phyloP scores from a whole-genome alignment of 1,139 yeast genomes.

The Hemisphaericaspora xylofermentans region DNA sequence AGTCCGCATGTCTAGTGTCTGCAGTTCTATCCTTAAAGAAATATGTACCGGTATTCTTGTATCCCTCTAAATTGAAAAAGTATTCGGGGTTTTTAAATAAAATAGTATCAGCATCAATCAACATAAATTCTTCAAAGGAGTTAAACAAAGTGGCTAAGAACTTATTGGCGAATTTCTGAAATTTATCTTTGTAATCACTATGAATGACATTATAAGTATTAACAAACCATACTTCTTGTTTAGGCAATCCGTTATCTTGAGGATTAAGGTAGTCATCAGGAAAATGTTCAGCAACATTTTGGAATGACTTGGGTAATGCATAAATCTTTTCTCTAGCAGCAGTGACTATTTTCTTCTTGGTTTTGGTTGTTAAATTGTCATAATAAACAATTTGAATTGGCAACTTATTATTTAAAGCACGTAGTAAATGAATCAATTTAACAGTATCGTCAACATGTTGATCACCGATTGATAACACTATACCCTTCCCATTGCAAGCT shows the following conservation, averaged over 20 bases:
- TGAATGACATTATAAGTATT: conserved; percentile 37
- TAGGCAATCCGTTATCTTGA: conserved; percentile 29
- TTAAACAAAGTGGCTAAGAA: conserved; percentile 50
- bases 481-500: conserved; percentile 33
- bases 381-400: conserved; percentile 39
- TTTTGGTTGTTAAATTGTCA: conserved; percentile 21
- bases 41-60: conserved; percentile 38
- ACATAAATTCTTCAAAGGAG: conserved; percentile 48
- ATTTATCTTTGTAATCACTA: conserved; percentile 24
- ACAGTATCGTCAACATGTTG: conserved; percentile 27
- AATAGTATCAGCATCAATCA: conserved; percentile 54
- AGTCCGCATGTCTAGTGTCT: conserved; percentile 28
- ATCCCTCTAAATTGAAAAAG: conserved; percentile 38
- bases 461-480: conserved; percentile 37
- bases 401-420: conserved; percentile 30
- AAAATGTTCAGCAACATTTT: conserved; percentile 21
- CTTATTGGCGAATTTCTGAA: conserved; percentile 47
- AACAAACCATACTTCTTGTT: conserved; percentile 47
- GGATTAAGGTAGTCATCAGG: conserved; percentile 23
- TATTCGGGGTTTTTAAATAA: conserved; percentile 36
- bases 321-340: conserved; percentile 26
- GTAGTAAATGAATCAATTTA: conserved; percentile 29
- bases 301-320: conserved; percentile 25
- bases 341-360: conserved; percentile 24
- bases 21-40: conserved; percentile 51